Evolutionary conservation across 352 stramenopile species (phyloP).

Genomic region (Thalassiosira pacifica): DNA sequence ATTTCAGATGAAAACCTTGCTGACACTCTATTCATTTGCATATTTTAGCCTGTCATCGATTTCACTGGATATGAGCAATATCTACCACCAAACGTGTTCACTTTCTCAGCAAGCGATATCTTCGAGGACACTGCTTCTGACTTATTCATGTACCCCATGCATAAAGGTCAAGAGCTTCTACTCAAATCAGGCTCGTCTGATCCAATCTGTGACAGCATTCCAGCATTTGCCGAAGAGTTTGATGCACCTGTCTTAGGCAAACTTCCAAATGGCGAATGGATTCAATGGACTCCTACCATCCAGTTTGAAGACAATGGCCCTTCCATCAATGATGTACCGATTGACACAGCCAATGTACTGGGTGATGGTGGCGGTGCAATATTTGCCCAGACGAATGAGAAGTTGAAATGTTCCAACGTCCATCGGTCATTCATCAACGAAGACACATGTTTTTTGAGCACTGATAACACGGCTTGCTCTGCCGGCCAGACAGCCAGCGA

Average conservation of each 20-base stretch:
- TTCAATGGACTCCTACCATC: conserved; percentile 60
- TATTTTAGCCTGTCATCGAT: conserved; percentile 46
- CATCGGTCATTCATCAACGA: conserved; percentile 67
- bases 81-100: conserved; percentile 49
- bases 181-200: conserved; percentile 39
- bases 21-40: background rate
- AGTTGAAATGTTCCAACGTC: conserved; percentile 68
- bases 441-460: conserved; percentile 67
- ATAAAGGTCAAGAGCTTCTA: conserved; percentile 51
- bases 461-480: conserved; percentile 43
- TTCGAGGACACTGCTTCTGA: conserved; percentile 54
- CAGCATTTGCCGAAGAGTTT: conserved; percentile 49
- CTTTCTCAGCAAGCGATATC: conserved; percentile 40
- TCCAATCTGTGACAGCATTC: conserved; percentile 57
- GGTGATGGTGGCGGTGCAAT: conserved; percentile 53
- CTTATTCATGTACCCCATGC: conserved; percentile 38
- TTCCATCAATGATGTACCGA: conserved; percentile 41
- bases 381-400: conserved; percentile 32
- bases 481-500: conserved; percentile 28
- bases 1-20: background rate
- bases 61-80: conserved; percentile 64
- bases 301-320: conserved; percentile 64
- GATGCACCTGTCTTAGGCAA: conserved; percentile 64
- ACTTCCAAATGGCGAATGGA: conserved; percentile 49
- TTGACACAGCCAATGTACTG: conserved; percentile 39